Percentiles rank a stretch among this genome's conserved stretches.
phyloP scores from a whole-genome alignment of 345 rosid genomes.

The Euphorbia tirucalli region DNA sequence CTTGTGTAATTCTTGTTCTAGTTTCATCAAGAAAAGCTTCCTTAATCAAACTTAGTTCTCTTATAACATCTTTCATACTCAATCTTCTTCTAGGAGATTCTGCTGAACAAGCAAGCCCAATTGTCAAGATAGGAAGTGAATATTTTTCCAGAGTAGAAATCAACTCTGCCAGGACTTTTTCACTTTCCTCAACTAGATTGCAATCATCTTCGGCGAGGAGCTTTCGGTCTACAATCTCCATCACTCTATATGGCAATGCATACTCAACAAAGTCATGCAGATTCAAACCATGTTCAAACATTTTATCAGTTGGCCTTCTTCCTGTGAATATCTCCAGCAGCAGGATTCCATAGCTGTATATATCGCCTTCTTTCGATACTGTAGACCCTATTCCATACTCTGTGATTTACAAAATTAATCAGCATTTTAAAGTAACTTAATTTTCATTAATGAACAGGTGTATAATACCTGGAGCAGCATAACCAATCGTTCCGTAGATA shows the following conservation, averaged over 20 bases:
- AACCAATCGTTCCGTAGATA: slow-evolving; percentile 23
- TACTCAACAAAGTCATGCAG: background rate
- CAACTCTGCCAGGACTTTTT: background rate
- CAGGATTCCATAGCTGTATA: slow-evolving; percentile 21
- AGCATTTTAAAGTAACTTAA: background rate
- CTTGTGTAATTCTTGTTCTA: background rate
- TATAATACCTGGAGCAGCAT: slow-evolving; percentile 21
- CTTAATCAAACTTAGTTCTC: background rate
- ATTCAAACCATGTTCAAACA: background rate
- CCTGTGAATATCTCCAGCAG: slow-evolving; percentile 16
- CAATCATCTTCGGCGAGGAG: background rate
- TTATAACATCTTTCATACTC: slow-evolving; percentile 3
- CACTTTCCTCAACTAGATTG: background rate
- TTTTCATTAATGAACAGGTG: background rate
- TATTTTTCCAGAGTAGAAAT: background rate
- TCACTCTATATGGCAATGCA: background rate
- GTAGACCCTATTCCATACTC: slow-evolving; percentile 12
- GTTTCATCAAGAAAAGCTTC: slow-evolving; percentile 11
- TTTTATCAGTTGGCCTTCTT: slow-evolving; percentile 1
- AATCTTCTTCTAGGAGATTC: slow-evolving; percentile 12
- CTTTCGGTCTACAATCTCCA: slow-evolving; percentile 10
- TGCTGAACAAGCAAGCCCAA: slow-evolving; percentile 9
- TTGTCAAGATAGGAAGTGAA: background rate
- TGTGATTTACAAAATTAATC: background rate
- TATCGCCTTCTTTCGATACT: slow-evolving; percentile 11